These are phyloP conservation scores for Neophaeococcomyces mojaviensis DNA, from an alignment of 2,329 filamentous ascomycete genomes.

Conservation along the genomic window DNA sequence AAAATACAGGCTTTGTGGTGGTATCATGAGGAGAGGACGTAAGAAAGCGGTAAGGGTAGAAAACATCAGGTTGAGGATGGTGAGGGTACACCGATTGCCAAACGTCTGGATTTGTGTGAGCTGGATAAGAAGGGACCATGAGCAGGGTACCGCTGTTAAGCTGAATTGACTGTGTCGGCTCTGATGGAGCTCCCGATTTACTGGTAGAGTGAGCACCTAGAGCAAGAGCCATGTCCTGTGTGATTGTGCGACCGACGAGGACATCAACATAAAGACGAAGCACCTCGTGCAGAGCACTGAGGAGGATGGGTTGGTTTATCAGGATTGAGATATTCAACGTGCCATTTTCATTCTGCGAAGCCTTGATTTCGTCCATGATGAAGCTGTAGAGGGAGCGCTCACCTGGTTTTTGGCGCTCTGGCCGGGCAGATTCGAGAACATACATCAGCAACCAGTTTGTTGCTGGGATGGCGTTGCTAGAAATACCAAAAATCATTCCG, in stretches of 20 bases:
- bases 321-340: constrained; percentile 33
- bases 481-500: constrained; percentile 30
- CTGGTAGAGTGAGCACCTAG: constrained; percentile 12
- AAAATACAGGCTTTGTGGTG: constrained; percentile 10
- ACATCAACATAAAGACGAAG: constrained; percentile 33
- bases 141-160: constrained; percentile 11
- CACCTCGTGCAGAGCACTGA: constrained; percentile 36
- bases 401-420: constrained; percentile 30
- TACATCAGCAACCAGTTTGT: constrained; percentile 39
- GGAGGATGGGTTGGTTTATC: constrained; percentile 32
- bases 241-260: constrained; percentile 17
- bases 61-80: constrained; percentile 12
- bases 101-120: constrained; percentile 15
- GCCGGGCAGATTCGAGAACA: constrained; percentile 29
- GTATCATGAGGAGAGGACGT: constrained; percentile 9
- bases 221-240: constrained; percentile 11
- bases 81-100: constrained; percentile 12
- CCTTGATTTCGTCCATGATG: constrained; percentile 33
- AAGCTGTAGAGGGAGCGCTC: background rate
- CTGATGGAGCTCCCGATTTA: background rate
- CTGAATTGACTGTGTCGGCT: background rate
- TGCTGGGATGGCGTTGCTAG: constrained; percentile 33
- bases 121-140: constrained; percentile 13
- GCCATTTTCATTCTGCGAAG: constrained; percentile 30
- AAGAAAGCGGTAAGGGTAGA: constrained; percentile 20